Base-by-base conservation (phyloP, 2,329 filamentous ascomycete species). In the Aspergillus texensis region DNA sequence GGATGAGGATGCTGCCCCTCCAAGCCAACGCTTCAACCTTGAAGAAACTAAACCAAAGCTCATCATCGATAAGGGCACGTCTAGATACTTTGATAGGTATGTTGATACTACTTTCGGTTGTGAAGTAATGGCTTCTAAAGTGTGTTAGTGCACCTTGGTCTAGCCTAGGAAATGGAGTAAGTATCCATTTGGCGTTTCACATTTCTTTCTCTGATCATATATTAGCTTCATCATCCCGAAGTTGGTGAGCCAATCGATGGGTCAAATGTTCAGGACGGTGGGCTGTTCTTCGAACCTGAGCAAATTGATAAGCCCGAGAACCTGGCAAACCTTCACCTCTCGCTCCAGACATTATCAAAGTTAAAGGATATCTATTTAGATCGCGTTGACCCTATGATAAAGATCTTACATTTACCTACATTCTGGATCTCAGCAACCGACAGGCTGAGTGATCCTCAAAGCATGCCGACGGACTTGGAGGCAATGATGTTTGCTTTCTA, bases 391-490 rank as follows among this genome's bases (percentile, higher is more conserved):
- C 65, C 67, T 3, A 56, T 70, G 14, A 64, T 69, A 14, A 69
- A 70, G 53, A 57, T 69, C n/a, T 55, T 70, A 4, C 69, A 71
- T 58, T 60, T 68, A 1, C 67, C 68, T n/a, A 66, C 48, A 3
- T 52, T 52, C 26, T 52, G 48, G 48, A 30, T 9, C 26, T 16
- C 16, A 28, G 11, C 28, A 30, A 52, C 26, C 6, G 3, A 52
- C 26, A 16, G 26, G 16, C 16, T 52, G 26, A 24, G 26, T 11
- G 26, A n/a, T 30, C 48, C 16, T 32, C 48, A 30, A 30, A n/a
- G 16, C 48, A 16, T 52, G 48, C 6, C 48, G 3, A 52, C 28
- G 11, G 26, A 30, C 48, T 30, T 32, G 6, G 26, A 52, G 26
- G 48, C 48, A n/a, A 16, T 30, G 48, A 30, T 52, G 5, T 52